A percentile compares a stretch with the other conserved stretches of the same genome.
Evolutionary conservation across 345 rosid species (phyloP).

Genomic region (Rhizophora apiculata): DNA sequence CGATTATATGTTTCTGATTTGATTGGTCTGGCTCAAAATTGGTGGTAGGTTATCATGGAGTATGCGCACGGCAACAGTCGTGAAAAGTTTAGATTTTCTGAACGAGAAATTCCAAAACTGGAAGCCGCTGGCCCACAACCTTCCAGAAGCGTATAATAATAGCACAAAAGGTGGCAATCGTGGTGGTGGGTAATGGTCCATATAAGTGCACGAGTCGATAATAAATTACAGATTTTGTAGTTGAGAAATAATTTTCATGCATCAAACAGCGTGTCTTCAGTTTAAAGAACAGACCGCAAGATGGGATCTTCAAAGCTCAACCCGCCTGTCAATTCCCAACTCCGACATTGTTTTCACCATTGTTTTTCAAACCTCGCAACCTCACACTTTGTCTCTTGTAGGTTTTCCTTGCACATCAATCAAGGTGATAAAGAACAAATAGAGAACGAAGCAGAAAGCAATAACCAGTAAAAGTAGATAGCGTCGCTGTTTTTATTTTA

Average conservation of each 20-base stretch:
- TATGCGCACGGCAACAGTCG: neutral
- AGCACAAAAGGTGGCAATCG: constrained; percentile 5
- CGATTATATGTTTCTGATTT: no score
- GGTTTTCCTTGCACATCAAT: no score
- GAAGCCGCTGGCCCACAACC: neutral
- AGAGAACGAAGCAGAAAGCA: no score
- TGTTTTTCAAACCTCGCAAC: constrained; percentile 20
- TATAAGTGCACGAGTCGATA: neutral
- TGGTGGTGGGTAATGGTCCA: constrained; percentile 39
- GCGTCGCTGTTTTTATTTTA: no score
- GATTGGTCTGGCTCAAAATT: no score
- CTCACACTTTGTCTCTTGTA: no score
- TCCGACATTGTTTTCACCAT: neutral
- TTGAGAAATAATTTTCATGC: constrained; percentile 44
- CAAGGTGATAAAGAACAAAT: no score
- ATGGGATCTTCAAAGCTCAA: constrained; percentile 9
- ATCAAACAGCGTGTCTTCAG: constrained; percentile 20
- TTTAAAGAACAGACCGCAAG: neutral
- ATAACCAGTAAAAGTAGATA: no score
- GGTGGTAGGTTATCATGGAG: neutral
- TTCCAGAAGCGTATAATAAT: constrained; percentile 41
- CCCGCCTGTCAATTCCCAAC: constrained; percentile 12
- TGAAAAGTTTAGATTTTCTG: neutral
- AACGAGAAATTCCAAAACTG: neutral
- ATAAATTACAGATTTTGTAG: constrained; percentile 20